Evolutionary conservation across 257 asterid species (phyloP).

Genomic region (Nicotiana sylvestris): DNA sequence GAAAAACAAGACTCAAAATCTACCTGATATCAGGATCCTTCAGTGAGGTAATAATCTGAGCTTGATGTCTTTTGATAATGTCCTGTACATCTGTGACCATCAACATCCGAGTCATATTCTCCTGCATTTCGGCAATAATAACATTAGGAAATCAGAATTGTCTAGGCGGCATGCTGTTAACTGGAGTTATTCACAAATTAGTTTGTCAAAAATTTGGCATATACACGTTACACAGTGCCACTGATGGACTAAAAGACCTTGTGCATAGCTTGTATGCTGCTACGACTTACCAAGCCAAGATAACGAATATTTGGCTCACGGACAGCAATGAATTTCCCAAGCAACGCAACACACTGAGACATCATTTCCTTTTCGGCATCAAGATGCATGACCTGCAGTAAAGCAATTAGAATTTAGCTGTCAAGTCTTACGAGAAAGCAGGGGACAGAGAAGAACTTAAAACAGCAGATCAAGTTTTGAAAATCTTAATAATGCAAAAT

Average conservation of each 20-base stretch:
- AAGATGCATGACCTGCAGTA: conserved; percentile 90
- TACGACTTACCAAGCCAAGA: conserved; percentile 84
- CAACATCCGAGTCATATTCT: conserved; percentile 96
- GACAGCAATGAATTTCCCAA: conserved; percentile 93
- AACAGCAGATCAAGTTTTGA: not conserved
- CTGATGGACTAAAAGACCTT: not conserved
- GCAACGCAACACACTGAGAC: conserved; percentile 97
- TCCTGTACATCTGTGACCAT: conserved; percentile 98
- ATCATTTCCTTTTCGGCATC: conserved; percentile 99
- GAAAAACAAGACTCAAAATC: conserved; percentile 11
- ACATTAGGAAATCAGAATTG: not conserved
- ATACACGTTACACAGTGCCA: not conserved
- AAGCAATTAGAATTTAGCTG: not conserved
- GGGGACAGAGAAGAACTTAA: not conserved
- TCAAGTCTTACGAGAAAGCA: not conserved
- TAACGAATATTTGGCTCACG: conserved; percentile 97
- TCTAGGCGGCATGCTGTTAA: not conserved
- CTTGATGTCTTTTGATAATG: conserved; percentile 91
- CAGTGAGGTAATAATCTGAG: conserved; percentile 92
- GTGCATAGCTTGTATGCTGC: not conserved
- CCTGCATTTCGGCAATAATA: conserved; percentile 44
- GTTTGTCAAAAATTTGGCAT: not conserved
- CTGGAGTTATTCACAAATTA: not conserved
- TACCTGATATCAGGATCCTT: conserved; percentile 99
- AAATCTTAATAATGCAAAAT: not conserved